These are phyloP conservation scores for Ananas comosus DNA, from an alignment of 176 grass and related monocot genomes.

Conservation along the genomic window DNA sequence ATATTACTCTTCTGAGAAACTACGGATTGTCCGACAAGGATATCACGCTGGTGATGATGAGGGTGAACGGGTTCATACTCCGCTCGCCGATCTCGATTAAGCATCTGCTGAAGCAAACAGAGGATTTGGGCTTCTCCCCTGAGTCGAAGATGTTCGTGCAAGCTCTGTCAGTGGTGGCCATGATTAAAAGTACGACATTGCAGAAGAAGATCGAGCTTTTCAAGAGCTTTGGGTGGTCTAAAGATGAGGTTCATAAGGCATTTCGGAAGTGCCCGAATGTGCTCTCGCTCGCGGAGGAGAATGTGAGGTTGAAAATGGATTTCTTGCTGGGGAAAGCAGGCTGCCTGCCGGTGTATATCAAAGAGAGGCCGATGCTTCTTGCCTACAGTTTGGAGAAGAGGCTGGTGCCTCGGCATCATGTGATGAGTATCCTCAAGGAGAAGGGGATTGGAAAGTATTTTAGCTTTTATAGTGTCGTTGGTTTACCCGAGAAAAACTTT, in stretches of 20 bases:
- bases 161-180: not conserved
- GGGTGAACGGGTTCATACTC: not conserved
- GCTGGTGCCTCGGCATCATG: not conserved
- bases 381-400: not conserved
- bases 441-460: not conserved
- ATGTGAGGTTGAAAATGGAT: not conserved
- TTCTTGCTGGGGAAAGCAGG: not conserved
- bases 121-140: not conserved
- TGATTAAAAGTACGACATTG: not conserved
- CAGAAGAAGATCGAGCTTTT: not conserved
- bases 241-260: not conserved
- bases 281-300: not conserved
- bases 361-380: not conserved
- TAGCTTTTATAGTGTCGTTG: not conserved
- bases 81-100: not conserved
- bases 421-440: not conserved
- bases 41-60: not conserved
- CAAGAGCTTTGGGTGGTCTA: constrained; percentile 1
- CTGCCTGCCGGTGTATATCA: not conserved
- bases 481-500: not conserved
- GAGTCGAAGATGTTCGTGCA: not conserved
- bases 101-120: not conserved
- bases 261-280: not conserved
- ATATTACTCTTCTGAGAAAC: not conserved
- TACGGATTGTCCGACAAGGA: not conserved